Base-by-base conservation (phyloP, 768 basidiomycete genomes). In the Phlegmacium glaucopus region DNA sequence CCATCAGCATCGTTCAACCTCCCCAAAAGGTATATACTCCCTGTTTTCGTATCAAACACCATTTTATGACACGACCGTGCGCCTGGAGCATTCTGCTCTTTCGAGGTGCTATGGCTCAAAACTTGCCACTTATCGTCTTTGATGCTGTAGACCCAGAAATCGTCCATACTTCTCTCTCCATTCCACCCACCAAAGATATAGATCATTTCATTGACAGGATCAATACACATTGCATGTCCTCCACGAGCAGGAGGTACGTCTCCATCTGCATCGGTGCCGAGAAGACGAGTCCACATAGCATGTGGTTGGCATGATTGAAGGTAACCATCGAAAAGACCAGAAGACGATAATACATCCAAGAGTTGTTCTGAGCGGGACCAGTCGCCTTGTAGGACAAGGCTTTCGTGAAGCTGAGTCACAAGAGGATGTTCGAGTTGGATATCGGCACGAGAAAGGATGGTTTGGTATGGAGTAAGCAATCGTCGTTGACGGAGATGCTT, bases 181-280 rank as follows among this genome's bases (percentile, higher is more conserved):
- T 89, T 79, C 80, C 84, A 91, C 0, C 90, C 90, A 1, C 89
- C 90, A 45, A 89, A 80, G 16, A 91, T 72, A 59, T 90, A 90
- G 25, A 91, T 79, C 37, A 76, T 63, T 6, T 78, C 77, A 32
- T 78, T 73, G 7, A 75, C 70, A 17, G 75, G 67, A 57, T 90
- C 88, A 52, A 90, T 79, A 54, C 86, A 89, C 85, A 89, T 88
- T 16, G 86, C 83, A 52, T 91, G 87, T 0, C 89, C 90, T 12
- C 89, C 86, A 1, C 90, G 79, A 38, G 78, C 71, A 18, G 75
- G 72, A 5, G 90, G 89, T 0, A 75, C 63, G 53, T 87, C 85
- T 8, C 80, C 81, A 55, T 85, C 79, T 1, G 79, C 72, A 51
- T 85, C 78, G n/a, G 77, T 73, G 16, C 78, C 84, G 30, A 65